phyloP scores from a whole-genome alignment of 768 basidiomycete genomes.

The Macrolepiota fuliginosa region DNA sequence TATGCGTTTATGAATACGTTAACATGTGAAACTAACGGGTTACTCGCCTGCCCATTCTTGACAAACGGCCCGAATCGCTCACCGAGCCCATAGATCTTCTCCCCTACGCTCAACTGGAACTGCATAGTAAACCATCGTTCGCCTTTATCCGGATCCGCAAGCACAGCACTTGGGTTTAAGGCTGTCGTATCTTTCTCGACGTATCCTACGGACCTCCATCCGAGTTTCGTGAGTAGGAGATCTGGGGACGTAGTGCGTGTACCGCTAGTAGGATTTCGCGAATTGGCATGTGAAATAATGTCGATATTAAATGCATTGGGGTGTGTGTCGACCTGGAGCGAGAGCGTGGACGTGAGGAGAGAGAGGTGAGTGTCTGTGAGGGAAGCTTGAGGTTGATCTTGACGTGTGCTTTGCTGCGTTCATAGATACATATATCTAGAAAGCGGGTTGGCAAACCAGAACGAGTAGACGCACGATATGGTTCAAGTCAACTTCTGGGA shows the following conservation, averaged over 20 bases:
- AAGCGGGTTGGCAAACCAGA: not conserved
- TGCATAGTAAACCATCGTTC: conserved; percentile 30
- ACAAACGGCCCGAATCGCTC: conserved; percentile 46
- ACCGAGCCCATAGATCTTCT: conserved; percentile 45
- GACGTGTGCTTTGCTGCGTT: conserved; percentile 4
- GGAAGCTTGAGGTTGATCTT: conserved; percentile 17
- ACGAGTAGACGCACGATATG: conserved; percentile 14
- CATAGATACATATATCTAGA: not conserved
- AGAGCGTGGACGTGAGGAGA: conserved; percentile 21
- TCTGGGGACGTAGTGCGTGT: conserved; percentile 14
- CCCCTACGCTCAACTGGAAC: conserved; percentile 36
- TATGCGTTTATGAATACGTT: not conserved
- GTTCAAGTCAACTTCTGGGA: conserved; percentile 23
- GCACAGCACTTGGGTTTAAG: conserved; percentile 16
- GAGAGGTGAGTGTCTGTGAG: conserved; percentile 22
- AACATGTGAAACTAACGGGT: not conserved
- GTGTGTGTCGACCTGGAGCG: conserved; percentile 26
- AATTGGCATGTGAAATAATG: conserved; percentile 20
- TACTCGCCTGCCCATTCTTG: conserved; percentile 39
- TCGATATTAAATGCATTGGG: conserved; percentile 28
- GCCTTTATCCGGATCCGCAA: conserved; percentile 22
- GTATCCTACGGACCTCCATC: conserved; percentile 29
- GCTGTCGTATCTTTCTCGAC: conserved; percentile 23
- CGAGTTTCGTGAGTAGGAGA: conserved; percentile 28
- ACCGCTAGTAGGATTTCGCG: conserved; percentile 20